Percentiles rank a stretch among this genome's conserved stretches.
Evolutionary conservation across 2,329 filamentous ascomycete genomes (phyloP).

Genomic region (Curvularia sp.): DNA sequence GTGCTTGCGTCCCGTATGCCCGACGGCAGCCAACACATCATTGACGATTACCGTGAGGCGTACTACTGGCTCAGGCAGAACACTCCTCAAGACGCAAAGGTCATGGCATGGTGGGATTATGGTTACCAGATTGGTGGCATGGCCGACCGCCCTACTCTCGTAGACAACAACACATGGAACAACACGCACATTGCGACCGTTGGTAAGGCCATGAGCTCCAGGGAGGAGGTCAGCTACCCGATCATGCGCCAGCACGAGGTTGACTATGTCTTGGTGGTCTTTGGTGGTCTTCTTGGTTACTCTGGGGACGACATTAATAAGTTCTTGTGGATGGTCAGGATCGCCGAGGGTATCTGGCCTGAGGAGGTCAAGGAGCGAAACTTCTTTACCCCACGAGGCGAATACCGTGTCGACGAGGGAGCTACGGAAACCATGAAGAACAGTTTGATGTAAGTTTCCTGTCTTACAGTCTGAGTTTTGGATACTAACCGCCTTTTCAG

Average conservation of each 20-base stretch:
- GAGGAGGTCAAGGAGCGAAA: slow-evolving; percentile 97
- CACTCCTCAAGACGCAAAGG: slow-evolving; percentile 91
- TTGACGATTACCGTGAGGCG: slow-evolving; percentile 98
- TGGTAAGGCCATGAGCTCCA: slow-evolving; percentile 97
- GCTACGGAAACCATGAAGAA: slow-evolving; percentile 98
- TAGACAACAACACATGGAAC: slow-evolving; percentile 99
- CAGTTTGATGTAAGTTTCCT: slow-evolving; percentile 85
- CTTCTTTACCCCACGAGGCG: slow-evolving; percentile 91
- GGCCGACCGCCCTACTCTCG: slow-evolving; percentile 94
- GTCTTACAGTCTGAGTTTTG: neutral
- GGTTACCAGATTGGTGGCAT: slow-evolving; percentile 99
- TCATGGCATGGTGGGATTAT: slow-evolving; percentile 99
- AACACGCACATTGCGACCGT: slow-evolving; percentile 99
- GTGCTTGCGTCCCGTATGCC: slow-evolving; percentile 91
- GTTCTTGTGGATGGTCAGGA: slow-evolving; percentile 99
- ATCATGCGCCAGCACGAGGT: slow-evolving; percentile 99
- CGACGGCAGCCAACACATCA: slow-evolving; percentile 96
- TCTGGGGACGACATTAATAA: slow-evolving; percentile 99
- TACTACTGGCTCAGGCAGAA: slow-evolving; percentile 99
- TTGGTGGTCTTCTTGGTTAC: slow-evolving; percentile 94
- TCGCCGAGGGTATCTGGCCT: slow-evolving; percentile 99
- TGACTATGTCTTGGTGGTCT: slow-evolving; percentile 97
- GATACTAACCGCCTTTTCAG: slow-evolving; percentile 57
- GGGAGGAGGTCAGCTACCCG: slow-evolving; percentile 96
- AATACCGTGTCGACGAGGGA: slow-evolving; percentile 92